Evolutionary conservation across 257 asterid genomes (phyloP).

Genomic region (Mentha longifolia): DNA sequence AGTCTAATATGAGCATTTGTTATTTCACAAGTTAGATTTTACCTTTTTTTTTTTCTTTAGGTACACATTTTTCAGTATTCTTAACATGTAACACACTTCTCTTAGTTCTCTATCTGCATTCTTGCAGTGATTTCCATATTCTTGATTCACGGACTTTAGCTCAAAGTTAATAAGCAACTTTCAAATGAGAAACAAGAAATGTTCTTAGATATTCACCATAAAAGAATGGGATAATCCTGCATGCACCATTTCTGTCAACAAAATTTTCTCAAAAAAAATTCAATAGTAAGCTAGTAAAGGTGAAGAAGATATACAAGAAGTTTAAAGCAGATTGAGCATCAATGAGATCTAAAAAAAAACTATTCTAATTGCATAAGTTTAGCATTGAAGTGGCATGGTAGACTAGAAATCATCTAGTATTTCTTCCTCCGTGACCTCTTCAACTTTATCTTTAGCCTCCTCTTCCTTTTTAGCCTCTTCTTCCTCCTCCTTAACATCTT

Average conservation of each 20-base stretch:
- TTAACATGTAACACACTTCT: slow-evolving; percentile 25
- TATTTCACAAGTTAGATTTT: neutral
- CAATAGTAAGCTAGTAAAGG: neutral
- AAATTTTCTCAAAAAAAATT: neutral
- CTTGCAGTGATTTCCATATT: slow-evolving; percentile 3
- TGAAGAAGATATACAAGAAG: slow-evolving; percentile 53
- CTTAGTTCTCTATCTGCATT: neutral
- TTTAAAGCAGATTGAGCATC: slow-evolving; percentile 10
- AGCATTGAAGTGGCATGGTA: slow-evolving; percentile 18
- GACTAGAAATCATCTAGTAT: slow-evolving; percentile 39
- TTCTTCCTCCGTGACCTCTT: slow-evolving; percentile 40
- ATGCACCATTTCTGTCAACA: neutral
- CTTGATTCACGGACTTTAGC: neutral
- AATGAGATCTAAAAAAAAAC: slow-evolving; percentile 33
- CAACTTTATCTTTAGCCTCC: neutral
- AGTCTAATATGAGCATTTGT: slow-evolving; percentile 40
- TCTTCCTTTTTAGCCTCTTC: slow-evolving; percentile 35
- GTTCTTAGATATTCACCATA: neutral
- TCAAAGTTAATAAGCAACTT: neutral
- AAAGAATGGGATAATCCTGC: neutral
- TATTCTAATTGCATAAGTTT: slow-evolving; percentile 9
- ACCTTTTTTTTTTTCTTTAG: slow-evolving; percentile 25
- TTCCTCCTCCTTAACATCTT: slow-evolving; percentile 28
- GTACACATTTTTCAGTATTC: slow-evolving; percentile 27
- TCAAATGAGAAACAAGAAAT: neutral